Percentiles rank a stretch among this genome's conserved stretches.
phyloP scores from a whole-genome alignment of 2,329 filamentous ascomycete species.

The Monilinia polystroma region DNA sequence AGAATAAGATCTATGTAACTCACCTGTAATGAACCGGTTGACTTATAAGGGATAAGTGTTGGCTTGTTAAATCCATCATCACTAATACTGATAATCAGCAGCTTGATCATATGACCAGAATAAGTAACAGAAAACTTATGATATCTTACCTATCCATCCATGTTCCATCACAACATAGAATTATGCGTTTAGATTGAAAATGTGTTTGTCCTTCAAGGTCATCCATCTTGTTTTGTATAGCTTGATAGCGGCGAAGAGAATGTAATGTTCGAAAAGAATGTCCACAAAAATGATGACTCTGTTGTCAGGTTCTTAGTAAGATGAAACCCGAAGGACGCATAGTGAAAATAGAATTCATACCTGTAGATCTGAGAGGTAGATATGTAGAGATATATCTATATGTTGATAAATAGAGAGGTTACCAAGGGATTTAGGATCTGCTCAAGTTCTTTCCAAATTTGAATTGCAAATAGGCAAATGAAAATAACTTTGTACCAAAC shows the following conservation, averaged over 20 bases:
- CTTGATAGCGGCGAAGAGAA: constrained; percentile 1
- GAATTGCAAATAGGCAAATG: background rate
- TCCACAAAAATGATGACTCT: background rate
- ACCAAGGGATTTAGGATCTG: background rate
- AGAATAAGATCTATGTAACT: background rate
- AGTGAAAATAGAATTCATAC: constrained; percentile 7
- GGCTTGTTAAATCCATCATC: constrained; percentile 38
- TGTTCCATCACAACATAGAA: constrained; percentile 40
- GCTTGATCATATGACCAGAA: constrained; percentile 8
- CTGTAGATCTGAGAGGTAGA: constrained; percentile 1
- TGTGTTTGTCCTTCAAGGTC: constrained; percentile 6
- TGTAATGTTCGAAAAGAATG: background rate
- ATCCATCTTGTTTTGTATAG: constrained; percentile 13
- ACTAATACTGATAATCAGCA: constrained; percentile 24
- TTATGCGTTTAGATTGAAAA: constrained; percentile 31
- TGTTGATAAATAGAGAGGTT: background rate
- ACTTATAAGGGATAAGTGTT: constrained; percentile 51
- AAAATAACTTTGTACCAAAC: constrained; percentile 7
- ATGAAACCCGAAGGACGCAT: background rate
- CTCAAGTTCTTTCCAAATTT: background rate
- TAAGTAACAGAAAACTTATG: background rate
- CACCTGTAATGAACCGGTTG: constrained; percentile 50
- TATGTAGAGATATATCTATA: background rate
- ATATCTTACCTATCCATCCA: constrained; percentile 36
- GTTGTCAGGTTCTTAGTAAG: constrained; percentile 6